Evolutionary conservation across 306 rosid genomes (phyloP).

Genomic region (Cucumis hystrix): DNA sequence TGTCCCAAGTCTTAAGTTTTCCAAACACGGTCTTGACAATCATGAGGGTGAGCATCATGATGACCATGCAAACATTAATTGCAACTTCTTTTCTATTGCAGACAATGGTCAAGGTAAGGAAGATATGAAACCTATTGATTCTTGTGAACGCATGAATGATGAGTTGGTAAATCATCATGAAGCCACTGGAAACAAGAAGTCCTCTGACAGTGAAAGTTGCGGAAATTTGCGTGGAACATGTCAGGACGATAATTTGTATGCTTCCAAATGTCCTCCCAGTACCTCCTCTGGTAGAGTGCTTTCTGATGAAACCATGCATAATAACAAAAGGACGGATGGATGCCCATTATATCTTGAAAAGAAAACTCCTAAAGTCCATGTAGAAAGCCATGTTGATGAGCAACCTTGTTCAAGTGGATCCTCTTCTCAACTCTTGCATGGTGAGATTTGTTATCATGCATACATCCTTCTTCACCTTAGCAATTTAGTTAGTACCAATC

Average conservation of each 20-base stretch:
- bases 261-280: constrained; percentile 27
- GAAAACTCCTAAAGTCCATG: constrained; percentile 19
- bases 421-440: constrained; percentile 4
- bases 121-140: constrained; percentile 14
- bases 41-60: constrained; percentile 25
- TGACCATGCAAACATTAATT: constrained; percentile 17
- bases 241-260: constrained; percentile 15
- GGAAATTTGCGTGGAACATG: constrained; percentile 15
- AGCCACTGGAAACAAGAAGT: constrained; percentile 14
- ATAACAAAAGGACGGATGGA: constrained; percentile 14
- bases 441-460: neutral
- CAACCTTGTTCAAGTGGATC: neutral
- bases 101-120: constrained; percentile 25
- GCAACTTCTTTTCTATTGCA: constrained; percentile 19
- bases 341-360: constrained; percentile 8
- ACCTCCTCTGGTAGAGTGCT: constrained; percentile 15
- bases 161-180: constrained; percentile 19
- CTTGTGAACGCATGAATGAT: constrained; percentile 16
- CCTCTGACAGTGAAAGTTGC: constrained; percentile 16
- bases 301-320: constrained; percentile 22
- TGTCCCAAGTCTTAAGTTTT: constrained; percentile 18
- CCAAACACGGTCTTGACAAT: constrained; percentile 29
- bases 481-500: neutral
- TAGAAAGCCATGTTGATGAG: constrained; percentile 21
- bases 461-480: neutral